Base-by-base conservation (phyloP, 108 stramenopile genomes). In the Fistulifera solaris region DNA sequence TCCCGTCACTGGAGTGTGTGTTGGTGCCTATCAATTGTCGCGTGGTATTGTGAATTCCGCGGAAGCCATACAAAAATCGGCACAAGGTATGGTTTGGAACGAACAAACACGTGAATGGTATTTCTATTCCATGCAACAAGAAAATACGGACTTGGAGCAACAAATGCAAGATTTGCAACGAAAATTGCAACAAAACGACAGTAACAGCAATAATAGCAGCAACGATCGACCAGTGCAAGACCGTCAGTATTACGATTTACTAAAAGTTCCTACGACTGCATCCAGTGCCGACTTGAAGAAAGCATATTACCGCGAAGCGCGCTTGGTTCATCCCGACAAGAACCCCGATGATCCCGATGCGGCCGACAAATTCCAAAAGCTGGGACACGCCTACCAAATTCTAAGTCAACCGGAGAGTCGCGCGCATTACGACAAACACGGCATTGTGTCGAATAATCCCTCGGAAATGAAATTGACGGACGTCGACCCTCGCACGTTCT, bases 361-460 rank as follows among this genome's bases (percentile, higher is more conserved):
- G 16, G 75, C 78, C 6, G 58, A 73, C 11, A 81, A 81, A 59
- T 96, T 96, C 63, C 95, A 94, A 71, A 76, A 68, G 21, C 49
- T 96, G 14, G 86, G 89, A 13, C 85, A 90, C 54, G 95, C 95
- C 27, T 96, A 96, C 62, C 95, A 93, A 62, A 64, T 91, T 4
- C 68, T 96, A 10, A 76, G 77, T 21, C 75, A 88, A 58, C 88
- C 90, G 26, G 70, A 87, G 60, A 71, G 70, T 11, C 73, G 95
- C 40, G 85, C 83, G 23, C 62, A 66, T 17, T 96, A 96, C 62
- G 95, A 96, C 57, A 73, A 80, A 48, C 72, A 89, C 70, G 94
- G 91, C 38, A 69, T 62, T 22, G 62, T 66, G 6, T 72, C 83
- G 8, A 69, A 65, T 22, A 56, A 55, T 27, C 69, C 59, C 23